These are phyloP conservation scores for Phytomonas sp. DNA, from an alignment of 208 protist species.

Conservation along the genomic window DNA sequence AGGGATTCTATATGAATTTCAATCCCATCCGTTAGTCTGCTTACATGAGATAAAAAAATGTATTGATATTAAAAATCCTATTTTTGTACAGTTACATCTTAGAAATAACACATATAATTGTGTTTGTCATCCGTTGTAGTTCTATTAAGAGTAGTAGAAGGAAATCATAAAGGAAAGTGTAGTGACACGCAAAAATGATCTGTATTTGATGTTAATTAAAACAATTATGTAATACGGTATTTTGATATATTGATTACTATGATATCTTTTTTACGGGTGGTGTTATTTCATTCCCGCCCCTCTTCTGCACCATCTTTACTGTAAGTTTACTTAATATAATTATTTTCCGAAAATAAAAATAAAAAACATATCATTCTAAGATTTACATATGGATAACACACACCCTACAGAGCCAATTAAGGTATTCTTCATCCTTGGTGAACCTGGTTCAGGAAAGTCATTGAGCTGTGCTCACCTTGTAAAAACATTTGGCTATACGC, in stretches of 20 bases:
- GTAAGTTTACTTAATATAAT: not conserved
- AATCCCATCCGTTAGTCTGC: not conserved
- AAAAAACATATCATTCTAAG: not conserved
- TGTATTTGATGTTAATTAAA: too few relatives aligned
- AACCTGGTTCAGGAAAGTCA: constrained; percentile 81
- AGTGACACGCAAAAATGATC: too few relatives aligned
- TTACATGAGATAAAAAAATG: not conserved
- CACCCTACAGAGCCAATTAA: constrained; percentile 19
- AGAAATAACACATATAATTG: not conserved
- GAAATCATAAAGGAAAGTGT: too few relatives aligned
- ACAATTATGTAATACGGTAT: too few relatives aligned
- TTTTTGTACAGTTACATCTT: not conserved
- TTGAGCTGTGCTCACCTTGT: constrained; percentile 72
- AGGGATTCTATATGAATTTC: not conserved
- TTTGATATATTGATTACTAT: not conserved
- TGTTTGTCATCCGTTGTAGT: too few relatives aligned
- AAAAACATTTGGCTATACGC: constrained; percentile 73
- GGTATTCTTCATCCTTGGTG: constrained; percentile 85
- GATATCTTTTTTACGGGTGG: not conserved
- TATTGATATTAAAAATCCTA: not conserved
- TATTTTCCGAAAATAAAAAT: not conserved
- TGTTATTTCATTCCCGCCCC: not conserved
- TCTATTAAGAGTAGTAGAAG: too few relatives aligned
- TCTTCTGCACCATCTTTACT: not conserved
- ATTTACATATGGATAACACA: not conserved